Evolutionary conservation across 1,139 yeast species (phyloP).

Genomic region (Suhomyces coccinellae): DNA sequence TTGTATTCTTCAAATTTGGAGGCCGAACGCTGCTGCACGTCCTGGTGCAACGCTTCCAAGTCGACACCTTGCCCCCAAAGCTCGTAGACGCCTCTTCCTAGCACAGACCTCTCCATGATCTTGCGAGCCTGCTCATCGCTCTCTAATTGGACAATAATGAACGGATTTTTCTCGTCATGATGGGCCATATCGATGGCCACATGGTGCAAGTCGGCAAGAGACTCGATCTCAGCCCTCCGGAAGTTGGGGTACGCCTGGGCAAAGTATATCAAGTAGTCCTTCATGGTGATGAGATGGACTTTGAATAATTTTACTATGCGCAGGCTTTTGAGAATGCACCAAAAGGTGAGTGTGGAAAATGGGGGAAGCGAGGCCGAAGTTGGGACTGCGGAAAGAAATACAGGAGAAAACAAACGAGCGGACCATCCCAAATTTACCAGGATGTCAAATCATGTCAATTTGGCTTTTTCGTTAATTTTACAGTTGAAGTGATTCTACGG

Average conservation of each 20-base stretch:
- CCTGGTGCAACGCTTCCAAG: conserved; percentile 57
- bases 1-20: conserved; percentile 36
- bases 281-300: conserved; percentile 31
- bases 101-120: conserved; percentile 65
- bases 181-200: conserved; percentile 59
- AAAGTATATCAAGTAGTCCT: conserved; percentile 69
- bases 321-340: background rate
- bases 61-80: conserved; percentile 74
- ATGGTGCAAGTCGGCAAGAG: conserved; percentile 66
- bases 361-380: background rate
- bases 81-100: conserved; percentile 78
- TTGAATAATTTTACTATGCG: background rate
- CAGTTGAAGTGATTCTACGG: too few species aligned
- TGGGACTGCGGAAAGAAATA: too few species aligned
- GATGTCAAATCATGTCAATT: too few species aligned
- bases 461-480: too few species aligned
- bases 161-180: conserved; percentile 67
- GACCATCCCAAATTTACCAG: too few species aligned
- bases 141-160: conserved; percentile 63
- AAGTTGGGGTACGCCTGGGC: conserved; percentile 85
- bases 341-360: background rate
- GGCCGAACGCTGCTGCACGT: conserved; percentile 39
- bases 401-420: too few species aligned
- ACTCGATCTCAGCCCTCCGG: conserved; percentile 78
- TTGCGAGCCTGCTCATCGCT: conserved; percentile 66